Conservation (phyloP, 1,284 basidiomycete genomes). For the Sanghuangporus sanghuang region DNA sequence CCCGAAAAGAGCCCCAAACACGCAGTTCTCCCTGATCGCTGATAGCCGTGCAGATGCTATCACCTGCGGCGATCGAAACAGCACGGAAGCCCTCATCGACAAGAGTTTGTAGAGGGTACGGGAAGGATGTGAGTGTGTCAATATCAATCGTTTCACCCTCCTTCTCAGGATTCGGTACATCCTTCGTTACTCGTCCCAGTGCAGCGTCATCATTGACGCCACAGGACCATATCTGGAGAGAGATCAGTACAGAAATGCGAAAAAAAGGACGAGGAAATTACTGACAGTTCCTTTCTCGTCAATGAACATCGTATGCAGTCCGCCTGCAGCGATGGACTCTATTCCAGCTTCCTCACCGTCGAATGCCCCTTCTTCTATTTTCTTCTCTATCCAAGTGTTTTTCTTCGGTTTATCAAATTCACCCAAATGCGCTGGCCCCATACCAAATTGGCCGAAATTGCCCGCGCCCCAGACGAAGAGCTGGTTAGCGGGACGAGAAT, state of each 20-base stretch:
- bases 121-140: constrained; percentile 77
- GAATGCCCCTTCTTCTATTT: constrained; percentile 60
- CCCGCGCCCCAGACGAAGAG: constrained; percentile 86
- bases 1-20: constrained; percentile 92
- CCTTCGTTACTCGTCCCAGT: constrained; percentile 76
- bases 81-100: constrained; percentile 77
- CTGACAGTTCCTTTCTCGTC: constrained; percentile 82
- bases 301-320: constrained; percentile 80
- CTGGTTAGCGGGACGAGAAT: constrained; percentile 50
- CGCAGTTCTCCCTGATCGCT: constrained; percentile 74
- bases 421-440: constrained; percentile 64
- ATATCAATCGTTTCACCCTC: constrained; percentile 55
- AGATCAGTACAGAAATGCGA: background rate
- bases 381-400: constrained; percentile 58
- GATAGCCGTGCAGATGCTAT: constrained; percentile 81
- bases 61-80: constrained; percentile 78
- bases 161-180: constrained; percentile 64
- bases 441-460: constrained; percentile 86
- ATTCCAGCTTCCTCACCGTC: constrained; percentile 69
- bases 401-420: constrained; percentile 71
- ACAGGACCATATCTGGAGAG: constrained; percentile 72
- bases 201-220: constrained; percentile 93
- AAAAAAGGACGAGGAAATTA: constrained; percentile 21
- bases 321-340: constrained; percentile 73
- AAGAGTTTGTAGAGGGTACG: constrained; percentile 68